Evolutionary conservation across 2,329 filamentous ascomycete genomes (phyloP).

Genomic region (Trichoderma harzianum): DNA sequence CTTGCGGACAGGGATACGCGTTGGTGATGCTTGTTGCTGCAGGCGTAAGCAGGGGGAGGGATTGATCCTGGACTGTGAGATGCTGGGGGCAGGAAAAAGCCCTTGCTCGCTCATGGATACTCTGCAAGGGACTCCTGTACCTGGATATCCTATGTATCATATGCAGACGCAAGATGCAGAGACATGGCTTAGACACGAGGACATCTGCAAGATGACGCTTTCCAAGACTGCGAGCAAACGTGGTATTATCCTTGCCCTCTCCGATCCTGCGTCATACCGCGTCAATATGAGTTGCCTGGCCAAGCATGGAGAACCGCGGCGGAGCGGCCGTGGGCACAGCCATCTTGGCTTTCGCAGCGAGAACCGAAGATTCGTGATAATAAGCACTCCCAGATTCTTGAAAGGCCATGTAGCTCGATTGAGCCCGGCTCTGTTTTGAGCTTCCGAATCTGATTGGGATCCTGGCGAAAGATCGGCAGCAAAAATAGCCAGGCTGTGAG

Average conservation of each 20-base stretch:
- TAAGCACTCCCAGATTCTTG: neutral
- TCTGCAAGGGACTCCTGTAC: neutral
- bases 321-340: neutral
- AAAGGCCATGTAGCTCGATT: neutral
- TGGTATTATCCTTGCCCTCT: neutral
- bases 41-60: neutral
- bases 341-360: neutral
- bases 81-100: neutral
- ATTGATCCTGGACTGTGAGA: neutral
- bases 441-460: neutral
- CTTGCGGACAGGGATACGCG: neutral
- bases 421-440: neutral
- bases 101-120: neutral
- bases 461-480: neutral
- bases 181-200: neutral
- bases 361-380: neutral
- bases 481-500: neutral
- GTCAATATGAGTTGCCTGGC: neutral
- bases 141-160: neutral
- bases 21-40: neutral
- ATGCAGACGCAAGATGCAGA: neutral
- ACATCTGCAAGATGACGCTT: neutral
- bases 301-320: neutral
- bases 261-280: neutral
- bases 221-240: neutral